These are phyloP conservation scores for Penicillium sp. DNA, from an alignment of 2,329 filamentous ascomycete species.

Conservation along the genomic window DNA sequence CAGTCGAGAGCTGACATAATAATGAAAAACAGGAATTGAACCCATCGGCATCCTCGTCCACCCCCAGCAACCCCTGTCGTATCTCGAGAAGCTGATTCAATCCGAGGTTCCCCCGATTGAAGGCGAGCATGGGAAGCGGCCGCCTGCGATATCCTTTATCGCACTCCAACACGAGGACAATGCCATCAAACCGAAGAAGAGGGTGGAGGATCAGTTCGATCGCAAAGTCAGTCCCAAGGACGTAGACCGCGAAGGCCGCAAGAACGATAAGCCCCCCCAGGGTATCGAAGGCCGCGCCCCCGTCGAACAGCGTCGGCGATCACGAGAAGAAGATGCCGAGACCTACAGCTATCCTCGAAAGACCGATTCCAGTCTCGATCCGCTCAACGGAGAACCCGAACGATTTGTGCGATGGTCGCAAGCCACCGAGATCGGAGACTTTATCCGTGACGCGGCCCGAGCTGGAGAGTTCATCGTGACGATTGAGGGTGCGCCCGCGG, in stretches of 20 bases:
- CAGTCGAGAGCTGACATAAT: too few species aligned
- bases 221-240: slow-evolving; percentile 40
- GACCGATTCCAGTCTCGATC: slow-evolving; percentile 13
- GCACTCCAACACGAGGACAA: slow-evolving; percentile 68
- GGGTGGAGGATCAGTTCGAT: slow-evolving; percentile 28
- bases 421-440: slow-evolving; percentile 87
- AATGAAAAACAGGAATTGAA: slow-evolving; percentile 53
- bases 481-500: slow-evolving; percentile 63
- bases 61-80: slow-evolving; percentile 84
- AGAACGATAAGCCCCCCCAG: slow-evolving; percentile 3
- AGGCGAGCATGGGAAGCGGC: slow-evolving; percentile 55
- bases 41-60: slow-evolving; percentile 80
- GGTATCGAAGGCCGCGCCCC: slow-evolving; percentile 11
- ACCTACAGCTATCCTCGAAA: slow-evolving; percentile 65
- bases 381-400: slow-evolving; percentile 15
- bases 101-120: slow-evolving; percentile 70
- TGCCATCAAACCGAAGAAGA: slow-evolving; percentile 40
- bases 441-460: slow-evolving; percentile 81
- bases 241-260: neutral
- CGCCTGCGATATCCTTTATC: slow-evolving; percentile 70
- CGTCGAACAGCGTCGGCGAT: slow-evolving; percentile 39
- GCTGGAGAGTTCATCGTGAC: slow-evolving; percentile 79
- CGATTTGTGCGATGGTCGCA: slow-evolving; percentile 83
- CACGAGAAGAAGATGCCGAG: slow-evolving; percentile 57
- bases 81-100: slow-evolving; percentile 82